These are phyloP conservation scores for Phytophthora ramorum DNA, from an alignment of 352 stramenopile genomes.

Conservation along the genomic window DNA sequence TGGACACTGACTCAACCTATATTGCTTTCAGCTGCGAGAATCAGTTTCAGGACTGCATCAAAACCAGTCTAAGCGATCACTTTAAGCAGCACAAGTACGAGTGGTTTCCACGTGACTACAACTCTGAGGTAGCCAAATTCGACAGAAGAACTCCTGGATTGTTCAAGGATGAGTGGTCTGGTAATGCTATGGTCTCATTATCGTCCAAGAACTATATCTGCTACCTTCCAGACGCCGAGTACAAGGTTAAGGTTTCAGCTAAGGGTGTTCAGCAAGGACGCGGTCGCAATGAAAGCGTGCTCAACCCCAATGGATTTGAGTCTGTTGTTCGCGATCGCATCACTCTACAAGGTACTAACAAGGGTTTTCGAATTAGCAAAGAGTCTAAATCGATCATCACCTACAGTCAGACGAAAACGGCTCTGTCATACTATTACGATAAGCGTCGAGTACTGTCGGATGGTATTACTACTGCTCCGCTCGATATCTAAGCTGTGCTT, in stretches of 20 bases:
- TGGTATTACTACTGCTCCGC: slow-evolving; percentile 17
- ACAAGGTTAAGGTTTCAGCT: slow-evolving; percentile 27
- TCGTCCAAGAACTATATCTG: slow-evolving; percentile 35
- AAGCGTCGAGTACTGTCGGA: slow-evolving; percentile 31
- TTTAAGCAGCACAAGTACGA: no score
- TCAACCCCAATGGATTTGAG: slow-evolving; percentile 28
- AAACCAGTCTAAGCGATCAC: no score
- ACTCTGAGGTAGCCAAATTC: no score
- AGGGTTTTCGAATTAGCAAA: slow-evolving; percentile 28
- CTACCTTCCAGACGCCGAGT: slow-evolving; percentile 23
- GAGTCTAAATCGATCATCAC: slow-evolving; percentile 34
- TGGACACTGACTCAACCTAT: no score
- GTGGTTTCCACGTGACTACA: no score
- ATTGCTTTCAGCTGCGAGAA: no score
- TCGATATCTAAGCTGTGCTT: slow-evolving; percentile 10
- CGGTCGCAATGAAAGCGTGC: slow-evolving; percentile 5
- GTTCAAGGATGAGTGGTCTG: no score
- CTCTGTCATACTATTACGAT: slow-evolving; percentile 33
- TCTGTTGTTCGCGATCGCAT: slow-evolving; percentile 24
- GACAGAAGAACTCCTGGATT: no score
- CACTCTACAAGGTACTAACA: slow-evolving; percentile 3
- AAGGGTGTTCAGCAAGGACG: slow-evolving; percentile 32
- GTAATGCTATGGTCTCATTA: slow-evolving; percentile 19
- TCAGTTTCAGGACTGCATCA: no score
- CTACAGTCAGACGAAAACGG: slow-evolving; percentile 25